phyloP scores from a whole-genome alignment of 192 early-diverging fungal genomes.

The Podila minutissima region DNA sequence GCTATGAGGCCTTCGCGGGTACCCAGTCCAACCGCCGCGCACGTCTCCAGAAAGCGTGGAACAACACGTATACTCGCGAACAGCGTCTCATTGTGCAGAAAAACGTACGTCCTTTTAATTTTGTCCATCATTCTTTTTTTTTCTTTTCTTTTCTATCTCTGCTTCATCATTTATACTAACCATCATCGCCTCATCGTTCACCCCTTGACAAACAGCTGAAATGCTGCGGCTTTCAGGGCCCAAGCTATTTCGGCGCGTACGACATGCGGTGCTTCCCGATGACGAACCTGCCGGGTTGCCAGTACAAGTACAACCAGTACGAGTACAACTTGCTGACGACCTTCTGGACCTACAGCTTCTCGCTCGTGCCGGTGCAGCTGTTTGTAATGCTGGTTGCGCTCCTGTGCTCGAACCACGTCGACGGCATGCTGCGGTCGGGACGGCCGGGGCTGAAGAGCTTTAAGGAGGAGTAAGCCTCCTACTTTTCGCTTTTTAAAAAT shows the following conservation, averaged over 20 bases:
- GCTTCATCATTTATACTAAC: too few relatives aligned
- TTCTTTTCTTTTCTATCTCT: background rate
- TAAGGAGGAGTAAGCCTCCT: slow-evolving; percentile 27
- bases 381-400: slow-evolving; percentile 45
- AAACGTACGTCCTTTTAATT: slow-evolving; percentile 38
- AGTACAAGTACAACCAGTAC: slow-evolving; percentile 38
- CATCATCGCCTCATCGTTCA: background rate
- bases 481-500: slow-evolving; percentile 1
- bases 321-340: slow-evolving; percentile 30
- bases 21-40: slow-evolving; percentile 33
- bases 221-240: slow-evolving; percentile 52
- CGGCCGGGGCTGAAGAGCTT: slow-evolving; percentile 43
- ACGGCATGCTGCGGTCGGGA: slow-evolving; percentile 32
- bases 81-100: slow-evolving; percentile 45
- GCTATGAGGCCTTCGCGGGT: slow-evolving; percentile 48
- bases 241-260: slow-evolving; percentile 42
- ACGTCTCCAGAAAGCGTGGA: slow-evolving; percentile 49
- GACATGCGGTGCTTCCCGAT: slow-evolving; percentile 50
- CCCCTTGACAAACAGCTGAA: slow-evolving; percentile 32
- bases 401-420: slow-evolving; percentile 54
- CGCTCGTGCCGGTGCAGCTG: slow-evolving; percentile 46
- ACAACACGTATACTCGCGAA: slow-evolving; percentile 14
- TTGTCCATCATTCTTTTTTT: slow-evolving; percentile 9
- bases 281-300: slow-evolving; percentile 51
- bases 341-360: slow-evolving; percentile 30